Percentiles rank a stretch among this genome's conserved stretches.
Conservation (phyloP, 805 yeast genomes). For the Candida endomychidarum region DNA sequence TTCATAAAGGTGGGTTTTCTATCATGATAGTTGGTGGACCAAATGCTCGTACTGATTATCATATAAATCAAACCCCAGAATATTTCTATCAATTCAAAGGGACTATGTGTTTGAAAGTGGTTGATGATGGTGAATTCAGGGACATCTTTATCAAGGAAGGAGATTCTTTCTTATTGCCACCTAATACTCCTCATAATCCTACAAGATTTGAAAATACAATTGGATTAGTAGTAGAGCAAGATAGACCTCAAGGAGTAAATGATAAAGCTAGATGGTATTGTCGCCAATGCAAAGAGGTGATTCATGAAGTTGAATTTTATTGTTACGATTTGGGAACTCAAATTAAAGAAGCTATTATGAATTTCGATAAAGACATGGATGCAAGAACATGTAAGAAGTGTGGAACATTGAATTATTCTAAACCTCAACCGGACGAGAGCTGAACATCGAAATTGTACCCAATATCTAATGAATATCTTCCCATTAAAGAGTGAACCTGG, state of each 20-base stretch:
- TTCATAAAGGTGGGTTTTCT: conserved; percentile 89
- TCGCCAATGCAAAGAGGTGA: conserved; percentile 58
- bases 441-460: too few relatives aligned
- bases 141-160: conserved; percentile 81
- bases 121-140: conserved; percentile 64
- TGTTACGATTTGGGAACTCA: conserved; percentile 86
- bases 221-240: conserved; percentile 91
- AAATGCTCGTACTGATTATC: conserved; percentile 90
- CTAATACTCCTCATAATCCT: conserved; percentile 86
- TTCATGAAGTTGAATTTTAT: conserved; percentile 69
- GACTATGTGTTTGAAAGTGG: conserved; percentile 78
- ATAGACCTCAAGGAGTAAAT: conserved; percentile 67
- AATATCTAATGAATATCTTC: too few relatives aligned
- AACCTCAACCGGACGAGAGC: conserved; percentile 40
- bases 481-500: background rate
- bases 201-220: conserved; percentile 82
- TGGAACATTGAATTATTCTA: conserved; percentile 70
- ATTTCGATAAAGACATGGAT: conserved; percentile 60
- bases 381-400: conserved; percentile 75
- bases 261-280: conserved; percentile 92
- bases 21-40: conserved; percentile 98
- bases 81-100: conserved; percentile 91
- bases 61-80: conserved; percentile 91
- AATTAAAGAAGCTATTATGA: conserved; percentile 76
- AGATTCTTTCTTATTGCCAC: conserved; percentile 84